Percentiles rank a stretch among this genome's conserved stretches.
These are phyloP conservation scores for Phaeosphaeriaceae sp. DNA, from an alignment of 2,329 filamentous ascomycete species.

Conservation along the genomic window DNA sequence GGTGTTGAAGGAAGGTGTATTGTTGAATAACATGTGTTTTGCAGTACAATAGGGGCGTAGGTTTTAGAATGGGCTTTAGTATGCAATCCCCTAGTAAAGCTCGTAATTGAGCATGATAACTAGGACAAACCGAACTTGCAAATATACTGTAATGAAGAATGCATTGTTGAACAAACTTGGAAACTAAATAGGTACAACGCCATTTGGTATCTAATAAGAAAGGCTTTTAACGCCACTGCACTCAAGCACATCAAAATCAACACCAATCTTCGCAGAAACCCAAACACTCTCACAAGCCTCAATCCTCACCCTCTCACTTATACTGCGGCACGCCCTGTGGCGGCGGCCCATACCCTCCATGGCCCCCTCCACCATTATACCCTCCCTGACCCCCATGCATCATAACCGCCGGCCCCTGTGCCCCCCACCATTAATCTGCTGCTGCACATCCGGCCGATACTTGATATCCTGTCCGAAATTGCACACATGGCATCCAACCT, in stretches of 20 bases:
- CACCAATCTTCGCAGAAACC: not conserved
- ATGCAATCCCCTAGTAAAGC: no score
- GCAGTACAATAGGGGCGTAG: no score
- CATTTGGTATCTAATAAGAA: conserved; percentile 21
- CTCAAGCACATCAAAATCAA: not conserved
- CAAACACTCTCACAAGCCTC: not conserved
- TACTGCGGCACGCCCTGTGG: conserved; percentile 34
- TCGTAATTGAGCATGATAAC: no score
- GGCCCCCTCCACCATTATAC: conserved; percentile 24
- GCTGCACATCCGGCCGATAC: conserved; percentile 48
- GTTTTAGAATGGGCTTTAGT: no score
- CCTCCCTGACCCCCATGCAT: conserved; percentile 30
- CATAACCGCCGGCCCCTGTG: conserved; percentile 25
- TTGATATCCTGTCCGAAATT: conserved; percentile 70
- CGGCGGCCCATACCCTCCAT: conserved; percentile 10
- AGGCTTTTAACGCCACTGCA: conserved; percentile 16
- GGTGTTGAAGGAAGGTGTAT: no score
- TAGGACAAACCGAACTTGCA: no score
- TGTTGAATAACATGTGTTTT: no score
- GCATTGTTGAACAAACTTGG: no score
- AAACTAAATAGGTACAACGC: not conserved
- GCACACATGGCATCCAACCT: conserved; percentile 77
- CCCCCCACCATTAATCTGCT: conserved; percentile 28
- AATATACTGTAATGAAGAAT: no score
- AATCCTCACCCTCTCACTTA: conserved; percentile 14